Percentiles rank a stretch among this genome's conserved stretches.
phyloP scores from a whole-genome alignment of 2,329 filamentous ascomycete genomes.

The Trichoderma cornu-damae region DNA sequence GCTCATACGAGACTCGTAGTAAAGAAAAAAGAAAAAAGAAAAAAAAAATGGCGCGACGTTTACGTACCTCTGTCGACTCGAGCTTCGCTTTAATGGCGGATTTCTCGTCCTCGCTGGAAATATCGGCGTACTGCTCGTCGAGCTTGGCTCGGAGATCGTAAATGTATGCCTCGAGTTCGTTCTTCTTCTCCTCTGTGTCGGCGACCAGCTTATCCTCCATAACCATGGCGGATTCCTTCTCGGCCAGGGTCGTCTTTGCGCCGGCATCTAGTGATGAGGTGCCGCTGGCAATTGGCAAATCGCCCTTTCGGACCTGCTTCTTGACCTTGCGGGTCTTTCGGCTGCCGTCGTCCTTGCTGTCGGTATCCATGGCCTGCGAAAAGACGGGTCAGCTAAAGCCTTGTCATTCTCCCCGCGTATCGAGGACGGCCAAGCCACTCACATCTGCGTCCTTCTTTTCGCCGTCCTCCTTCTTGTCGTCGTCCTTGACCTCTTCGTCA shows the following conservation, averaged over 20 bases:
- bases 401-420: not conserved
- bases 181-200: slow-evolving; percentile 99
- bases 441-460: slow-evolving; percentile 68
- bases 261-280: slow-evolving; percentile 72
- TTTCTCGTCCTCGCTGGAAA: slow-evolving; percentile 91
- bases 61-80: slow-evolving; percentile 76
- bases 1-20: not conserved
- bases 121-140: slow-evolving; percentile 83
- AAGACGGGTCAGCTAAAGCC: slow-evolving; percentile 25
- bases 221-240: slow-evolving; percentile 86
- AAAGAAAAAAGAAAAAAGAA: not conserved
- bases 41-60: not conserved
- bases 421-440: slow-evolving; percentile 42
- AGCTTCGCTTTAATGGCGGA: slow-evolving; percentile 77
- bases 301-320: slow-evolving; percentile 98
- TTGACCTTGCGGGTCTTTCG: slow-evolving; percentile 97
- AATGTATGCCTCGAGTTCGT: slow-evolving; percentile 96
- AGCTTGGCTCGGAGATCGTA: slow-evolving; percentile 96
- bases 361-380: slow-evolving; percentile 76
- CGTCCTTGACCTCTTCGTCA: slow-evolving; percentile 83
- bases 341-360: slow-evolving; percentile 60
- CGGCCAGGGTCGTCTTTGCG: slow-evolving; percentile 61
- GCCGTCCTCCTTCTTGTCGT: slow-evolving; percentile 63
- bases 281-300: slow-evolving; percentile 78
- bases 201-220: slow-evolving; percentile 98